Conservation (phyloP, 2,329 filamentous ascomycete species). For the Celoporthe dispersa region DNA sequence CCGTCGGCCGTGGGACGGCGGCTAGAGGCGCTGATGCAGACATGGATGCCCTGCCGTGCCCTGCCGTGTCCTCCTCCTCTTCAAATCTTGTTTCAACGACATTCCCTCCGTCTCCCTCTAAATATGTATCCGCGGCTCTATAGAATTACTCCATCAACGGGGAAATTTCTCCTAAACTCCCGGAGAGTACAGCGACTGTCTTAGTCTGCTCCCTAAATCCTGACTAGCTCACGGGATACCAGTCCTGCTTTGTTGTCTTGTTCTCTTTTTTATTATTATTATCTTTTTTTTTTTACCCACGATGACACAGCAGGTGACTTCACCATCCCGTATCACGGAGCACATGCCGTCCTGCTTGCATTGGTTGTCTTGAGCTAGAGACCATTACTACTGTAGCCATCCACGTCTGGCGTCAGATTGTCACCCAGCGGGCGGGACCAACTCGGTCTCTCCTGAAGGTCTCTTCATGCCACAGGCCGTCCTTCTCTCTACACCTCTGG, state of each 20-base stretch:
- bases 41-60: neutral
- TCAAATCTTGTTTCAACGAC: slow-evolving; percentile 23
- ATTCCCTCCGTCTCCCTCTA: slow-evolving; percentile 11
- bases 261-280: too few relatives aligned
- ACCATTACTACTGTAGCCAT: slow-evolving; percentile 1
- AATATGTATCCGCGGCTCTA: neutral
- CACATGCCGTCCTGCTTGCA: slow-evolving; percentile 15
- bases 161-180: neutral
- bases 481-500: slow-evolving; percentile 5
- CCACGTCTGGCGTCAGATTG: neutral
- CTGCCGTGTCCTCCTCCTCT: neutral
- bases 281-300: too few relatives aligned
- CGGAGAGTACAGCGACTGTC: neutral
- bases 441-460: neutral
- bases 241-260: too few relatives aligned
- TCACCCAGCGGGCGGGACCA: neutral
- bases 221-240: neutral
- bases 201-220: neutral
- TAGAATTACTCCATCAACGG: neutral
- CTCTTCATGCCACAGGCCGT: too few relatives aligned
- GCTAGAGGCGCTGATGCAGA: neutral
- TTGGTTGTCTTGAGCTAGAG: slow-evolving; percentile 13
- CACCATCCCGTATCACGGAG: neutral
- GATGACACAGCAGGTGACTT: neutral
- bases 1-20: neutral